Conservation (phyloP, 495 filamentous ascomycete genomes). For the Stereocaulon alpinum region DNA sequence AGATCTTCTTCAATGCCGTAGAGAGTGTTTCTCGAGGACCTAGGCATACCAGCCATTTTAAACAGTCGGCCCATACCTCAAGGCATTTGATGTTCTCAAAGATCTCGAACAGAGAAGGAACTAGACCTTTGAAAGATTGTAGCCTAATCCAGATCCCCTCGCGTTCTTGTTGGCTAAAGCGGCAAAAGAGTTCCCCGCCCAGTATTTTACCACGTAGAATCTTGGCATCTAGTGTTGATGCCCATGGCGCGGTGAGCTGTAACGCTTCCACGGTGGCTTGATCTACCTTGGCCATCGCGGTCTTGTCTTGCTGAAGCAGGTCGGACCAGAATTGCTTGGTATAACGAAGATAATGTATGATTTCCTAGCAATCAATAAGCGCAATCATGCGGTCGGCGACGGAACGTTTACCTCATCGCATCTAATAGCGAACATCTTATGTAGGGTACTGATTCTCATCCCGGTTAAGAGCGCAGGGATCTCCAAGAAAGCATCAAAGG, state of each 20-base stretch:
- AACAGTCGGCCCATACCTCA: neutral
- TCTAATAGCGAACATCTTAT: neutral
- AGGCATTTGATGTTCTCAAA: neutral
- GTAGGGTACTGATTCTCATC: neutral
- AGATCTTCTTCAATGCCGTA: neutral
- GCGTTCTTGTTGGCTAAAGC: neutral
- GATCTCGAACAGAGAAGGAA: neutral
- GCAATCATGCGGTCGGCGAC: too few species aligned
- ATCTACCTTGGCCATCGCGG: neutral
- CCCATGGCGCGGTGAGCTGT: neutral
- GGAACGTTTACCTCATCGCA: neutral
- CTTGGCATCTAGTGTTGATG: neutral
- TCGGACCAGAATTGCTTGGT: neutral
- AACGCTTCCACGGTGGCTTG: neutral
- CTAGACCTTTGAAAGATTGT: neutral
- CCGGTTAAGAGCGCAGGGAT: neutral
- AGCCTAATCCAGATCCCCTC: neutral
- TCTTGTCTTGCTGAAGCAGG: neutral
- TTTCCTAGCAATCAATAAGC: neutral
- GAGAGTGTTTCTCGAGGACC: neutral
- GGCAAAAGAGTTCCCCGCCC: neutral
- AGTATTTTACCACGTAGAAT: neutral
- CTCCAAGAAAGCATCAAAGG: neutral
- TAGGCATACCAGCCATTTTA: neutral
- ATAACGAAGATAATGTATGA: neutral